A percentile compares a stretch with the other conserved stretches of the same genome.
These are phyloP conservation scores for Camellia japonica DNA, from an alignment of 148 eudicot species.

Conservation along the genomic window DNA sequence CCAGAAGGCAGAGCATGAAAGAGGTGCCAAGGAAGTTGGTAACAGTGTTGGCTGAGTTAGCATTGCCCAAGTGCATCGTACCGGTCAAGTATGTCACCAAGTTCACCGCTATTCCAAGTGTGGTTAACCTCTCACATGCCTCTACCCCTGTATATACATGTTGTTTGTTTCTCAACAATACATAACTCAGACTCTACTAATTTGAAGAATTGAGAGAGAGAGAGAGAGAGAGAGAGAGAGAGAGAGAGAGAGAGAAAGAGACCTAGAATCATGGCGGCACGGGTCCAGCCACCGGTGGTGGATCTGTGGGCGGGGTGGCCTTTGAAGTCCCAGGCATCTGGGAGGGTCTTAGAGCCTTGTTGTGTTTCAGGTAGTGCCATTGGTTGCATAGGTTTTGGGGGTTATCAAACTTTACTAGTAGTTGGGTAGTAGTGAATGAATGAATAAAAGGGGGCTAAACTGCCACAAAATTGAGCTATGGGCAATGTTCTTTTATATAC, in stretches of 20 bases:
- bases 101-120: conserved; percentile 83
- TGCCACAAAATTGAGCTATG: too few relatives aligned
- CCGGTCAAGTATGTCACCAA: conserved; percentile 80
- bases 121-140: conserved; percentile 73
- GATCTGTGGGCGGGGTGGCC: conserved; percentile 61
- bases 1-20: conserved; percentile 82
- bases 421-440: too few relatives aligned
- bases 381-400: background rate
- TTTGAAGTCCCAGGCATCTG: conserved; percentile 86
- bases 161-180: too few relatives aligned
- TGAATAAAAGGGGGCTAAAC: too few relatives aligned
- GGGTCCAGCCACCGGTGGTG: conserved; percentile 78
- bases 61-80: conserved; percentile 90
- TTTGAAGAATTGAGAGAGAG: background rate
- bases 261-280: conserved; percentile 91
- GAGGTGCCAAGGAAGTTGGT: conserved; percentile 38
- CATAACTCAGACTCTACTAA: too few relatives aligned
- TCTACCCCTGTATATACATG: conserved; percentile 51
- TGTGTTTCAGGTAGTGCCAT: conserved; percentile 40
- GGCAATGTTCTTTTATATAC: too few relatives aligned
- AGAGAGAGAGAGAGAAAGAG: background rate
- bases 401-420: too few relatives aligned
- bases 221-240: background rate
- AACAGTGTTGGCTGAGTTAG: conserved; percentile 73
- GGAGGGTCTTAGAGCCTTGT: conserved; percentile 31